These are phyloP conservation scores for Sarocladium brachiariae DNA, from an alignment of 2,329 filamentous ascomycete species.

Conservation along the genomic window DNA sequence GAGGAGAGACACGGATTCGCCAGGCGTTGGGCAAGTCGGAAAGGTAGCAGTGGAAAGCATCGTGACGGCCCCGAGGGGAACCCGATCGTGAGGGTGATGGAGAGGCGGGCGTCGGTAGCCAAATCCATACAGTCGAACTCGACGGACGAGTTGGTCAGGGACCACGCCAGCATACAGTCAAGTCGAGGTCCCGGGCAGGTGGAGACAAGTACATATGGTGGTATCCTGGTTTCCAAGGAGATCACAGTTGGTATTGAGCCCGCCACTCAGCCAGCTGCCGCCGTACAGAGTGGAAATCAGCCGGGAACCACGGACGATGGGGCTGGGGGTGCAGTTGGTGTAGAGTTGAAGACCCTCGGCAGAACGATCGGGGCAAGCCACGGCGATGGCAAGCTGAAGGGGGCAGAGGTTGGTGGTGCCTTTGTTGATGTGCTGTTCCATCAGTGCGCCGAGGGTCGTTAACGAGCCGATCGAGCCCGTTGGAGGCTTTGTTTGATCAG, in stretches of 20 bases:
- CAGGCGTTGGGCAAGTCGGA: background rate
- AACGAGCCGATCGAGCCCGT: no score
- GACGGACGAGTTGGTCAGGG: constrained; percentile 3
- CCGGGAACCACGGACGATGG: background rate
- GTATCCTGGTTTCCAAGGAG: constrained; percentile 57
- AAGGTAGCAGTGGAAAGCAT: background rate
- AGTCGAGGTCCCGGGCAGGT: background rate
- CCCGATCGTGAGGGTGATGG: background rate
- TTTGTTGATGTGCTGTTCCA: constrained; percentile 31
- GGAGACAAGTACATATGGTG: constrained; percentile 31
- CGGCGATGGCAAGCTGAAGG: constrained; percentile 28
- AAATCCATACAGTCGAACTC: constrained; percentile 5
- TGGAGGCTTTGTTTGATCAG: no score
- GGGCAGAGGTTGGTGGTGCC: constrained; percentile 25
- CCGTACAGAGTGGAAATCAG: background rate
- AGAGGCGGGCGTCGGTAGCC: background rate
- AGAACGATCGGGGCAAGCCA: constrained; percentile 44
- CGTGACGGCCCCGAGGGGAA: background rate
- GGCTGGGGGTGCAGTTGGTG: constrained; percentile 18
- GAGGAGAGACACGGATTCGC: constrained; percentile 6
- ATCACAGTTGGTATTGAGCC: constrained; percentile 36
- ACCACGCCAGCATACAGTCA: background rate
- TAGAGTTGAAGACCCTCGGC: constrained; percentile 44
- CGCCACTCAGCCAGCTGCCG: background rate
- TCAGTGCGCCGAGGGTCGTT: constrained; percentile 21